These are phyloP conservation scores for Alternaria viburni DNA, from an alignment of 2,329 filamentous ascomycete species.

Conservation along the genomic window DNA sequence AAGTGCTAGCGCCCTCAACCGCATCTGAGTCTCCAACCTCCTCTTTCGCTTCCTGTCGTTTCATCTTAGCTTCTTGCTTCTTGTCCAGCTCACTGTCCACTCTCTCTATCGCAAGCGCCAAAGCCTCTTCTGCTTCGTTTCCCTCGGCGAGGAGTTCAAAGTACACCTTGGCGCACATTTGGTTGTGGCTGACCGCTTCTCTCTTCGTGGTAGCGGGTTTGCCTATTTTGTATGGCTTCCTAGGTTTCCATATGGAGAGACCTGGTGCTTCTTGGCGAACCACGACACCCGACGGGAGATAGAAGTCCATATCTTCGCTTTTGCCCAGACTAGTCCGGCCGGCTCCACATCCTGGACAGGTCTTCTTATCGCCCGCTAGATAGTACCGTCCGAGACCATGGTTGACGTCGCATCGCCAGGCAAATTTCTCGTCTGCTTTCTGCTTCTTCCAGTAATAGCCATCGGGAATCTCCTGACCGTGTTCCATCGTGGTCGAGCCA, in stretches of 20 bases:
- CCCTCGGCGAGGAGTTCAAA: constrained; percentile 22
- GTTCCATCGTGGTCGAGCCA: constrained; percentile 35
- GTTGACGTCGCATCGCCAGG: constrained; percentile 38
- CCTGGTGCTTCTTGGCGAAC: constrained; percentile 26
- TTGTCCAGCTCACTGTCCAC: constrained; percentile 27
- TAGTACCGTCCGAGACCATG: constrained; percentile 42
- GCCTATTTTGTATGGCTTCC: constrained; percentile 23
- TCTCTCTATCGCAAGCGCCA: constrained; percentile 19
- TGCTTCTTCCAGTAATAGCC: constrained; percentile 21
- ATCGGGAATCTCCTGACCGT: constrained; percentile 29
- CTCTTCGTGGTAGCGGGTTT: neutral
- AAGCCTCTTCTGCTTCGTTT: constrained; percentile 13
- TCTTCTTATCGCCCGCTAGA: constrained; percentile 30
- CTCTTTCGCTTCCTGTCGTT: neutral
- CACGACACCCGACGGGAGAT: constrained; percentile 20
- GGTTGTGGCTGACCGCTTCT: constrained; percentile 24
- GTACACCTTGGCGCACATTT: constrained; percentile 28
- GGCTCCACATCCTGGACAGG: constrained; percentile 32
- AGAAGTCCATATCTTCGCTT: constrained; percentile 33
- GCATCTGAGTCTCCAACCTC: neutral
- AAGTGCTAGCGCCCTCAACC: neutral
- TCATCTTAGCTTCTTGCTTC: constrained; percentile 7
- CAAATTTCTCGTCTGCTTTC: constrained; percentile 15
- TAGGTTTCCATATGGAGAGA: constrained; percentile 22
- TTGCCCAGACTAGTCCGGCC: constrained; percentile 17